A percentile compares a stretch with the other conserved stretches of the same genome.
phyloP scores from a whole-genome alignment of 352 stramenopile species.

The Phytophthora litchii region DNA sequence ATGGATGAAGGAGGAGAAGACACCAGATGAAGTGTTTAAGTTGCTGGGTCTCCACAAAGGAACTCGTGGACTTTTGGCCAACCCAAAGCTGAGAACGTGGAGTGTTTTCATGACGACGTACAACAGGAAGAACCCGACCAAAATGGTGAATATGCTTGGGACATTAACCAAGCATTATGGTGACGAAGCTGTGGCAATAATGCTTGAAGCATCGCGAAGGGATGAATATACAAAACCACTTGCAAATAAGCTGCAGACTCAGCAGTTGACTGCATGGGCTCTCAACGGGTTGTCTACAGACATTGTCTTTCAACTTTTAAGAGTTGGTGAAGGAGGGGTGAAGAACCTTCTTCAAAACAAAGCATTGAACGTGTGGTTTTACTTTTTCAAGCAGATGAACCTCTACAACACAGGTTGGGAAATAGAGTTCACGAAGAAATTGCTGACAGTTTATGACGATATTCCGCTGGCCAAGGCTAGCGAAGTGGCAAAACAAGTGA shows the following conservation, averaged over 20 bases:
- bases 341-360: constrained; percentile 2
- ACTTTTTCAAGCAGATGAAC: constrained; percentile 6
- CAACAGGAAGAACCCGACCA: constrained; percentile 9
- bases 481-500: background rate
- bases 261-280: constrained; percentile 3
- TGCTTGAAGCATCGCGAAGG: background rate
- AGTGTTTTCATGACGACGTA: constrained; percentile 7
- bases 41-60: constrained; percentile 10
- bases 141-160: constrained; percentile 10
- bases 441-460: constrained; percentile 7
- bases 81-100: background rate
- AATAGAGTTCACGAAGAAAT: background rate
- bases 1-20: constrained; percentile 10
- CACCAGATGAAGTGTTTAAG: constrained; percentile 4
- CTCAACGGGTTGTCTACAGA: constrained; percentile 2
- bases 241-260: constrained; percentile 4
- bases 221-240: background rate
- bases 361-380: constrained; percentile 9
- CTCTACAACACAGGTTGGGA: background rate
- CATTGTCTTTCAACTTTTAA: background rate
- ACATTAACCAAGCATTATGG: background rate
- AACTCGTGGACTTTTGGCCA: constrained; percentile 1
- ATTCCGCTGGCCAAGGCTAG: constrained; percentile 8
- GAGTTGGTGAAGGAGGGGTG: constrained; percentile 1
- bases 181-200: background rate